Evolutionary conservation across 306 rosid species (phyloP), one percentile per base, ranked within the genome.

Genomic region (Corylus heterophylla): DNA sequence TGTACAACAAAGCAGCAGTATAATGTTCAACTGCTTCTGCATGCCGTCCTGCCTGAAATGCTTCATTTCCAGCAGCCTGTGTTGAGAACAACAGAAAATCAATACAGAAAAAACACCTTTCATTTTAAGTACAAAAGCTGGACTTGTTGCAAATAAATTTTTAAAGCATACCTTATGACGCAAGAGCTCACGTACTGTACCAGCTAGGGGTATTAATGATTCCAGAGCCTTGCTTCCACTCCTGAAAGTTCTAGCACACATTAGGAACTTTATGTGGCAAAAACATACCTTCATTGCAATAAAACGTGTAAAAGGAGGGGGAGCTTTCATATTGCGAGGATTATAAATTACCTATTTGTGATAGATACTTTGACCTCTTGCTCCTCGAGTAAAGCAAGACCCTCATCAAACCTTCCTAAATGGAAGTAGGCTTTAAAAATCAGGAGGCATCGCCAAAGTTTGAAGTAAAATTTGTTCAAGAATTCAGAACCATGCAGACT

Each of bases 11-110:
- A 84, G 97, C 96, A 84, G 89, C 82, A 59, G 94, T 83, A 80
- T 93, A 95, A 77, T 84, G 90, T 71, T 95, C 98, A 82, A 95
- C 91, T 67, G 99, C 99, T 79, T 91, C 96, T 35, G 88, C 64
- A 74, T 88, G 89, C 80, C 90, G 86, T 78, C 99, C 97, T 22
- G 85, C 89, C 85, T 90, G 98, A 91, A 89, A 95, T 74, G 99
- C 99, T 88, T 93, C 96, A 90, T 95, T 95, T 74, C 99, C 99
- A 74, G 96, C 94, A 78, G 87, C 82, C 99, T 95, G 80, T 78
- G 58, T 83, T 77, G 67, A 86, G 76, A 37, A 31, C 29, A 80
- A 81, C 72, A 71, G 7, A 18, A 74, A 71, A 71, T 74, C 79
- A 81, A 62, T 54, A 70, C 39, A 25, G 50, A 75, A 44, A 69